Base-by-base conservation (phyloP, 192 early-diverging fungal species). In the Entophlyctis helioformis region DNA sequence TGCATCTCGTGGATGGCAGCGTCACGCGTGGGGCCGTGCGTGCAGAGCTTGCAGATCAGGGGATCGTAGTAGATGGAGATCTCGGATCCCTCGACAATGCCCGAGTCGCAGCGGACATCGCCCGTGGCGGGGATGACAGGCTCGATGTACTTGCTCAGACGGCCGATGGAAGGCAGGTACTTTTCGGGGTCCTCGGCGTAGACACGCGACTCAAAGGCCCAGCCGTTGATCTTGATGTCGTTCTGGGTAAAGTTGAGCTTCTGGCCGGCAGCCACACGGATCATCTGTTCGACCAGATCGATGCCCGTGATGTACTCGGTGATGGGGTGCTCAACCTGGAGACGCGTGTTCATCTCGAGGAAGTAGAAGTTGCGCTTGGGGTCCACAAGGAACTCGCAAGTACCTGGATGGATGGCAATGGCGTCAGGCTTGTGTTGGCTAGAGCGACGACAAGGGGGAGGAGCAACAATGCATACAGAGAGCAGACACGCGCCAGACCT, bases 321-420 rank as follows among this genome's bases (percentile, higher is more conserved):
- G 18, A 93, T 92, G 24, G 95, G 95, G 68, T 98, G 95, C 69
- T 98, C 95, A 80, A 97, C 95, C 71, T 98, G 95, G 45, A 98
- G 66, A 60, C 95, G 76, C 36, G 95, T 94, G 68, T 98, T 98
- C 55, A 98, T 74, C 64, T 98, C 95, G 27, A 98, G 62, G 67
- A 98, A 98, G 69, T 86, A 95, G 67, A 85, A 96, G 59, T 86
- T 93, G 74, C 57, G 72, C 71, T 4, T 78, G 65, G 51, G 82
- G 76, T 54, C 80, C 66, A 76, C 94, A 26, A 98, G 69, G 51
- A 96, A 98, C 66, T 98, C 95, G 42, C 95, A 90, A 1, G 95
- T 98, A 24, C 65, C 65, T 57, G 40, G 4, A 11, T 5, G 5
- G 20, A 48, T 4, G 18, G 8, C 10, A 13, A 8, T 11, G 22